Evolutionary conservation across 2,329 filamentous ascomycete species (phyloP).

Genomic region (Tolypocladium paradoxum): DNA sequence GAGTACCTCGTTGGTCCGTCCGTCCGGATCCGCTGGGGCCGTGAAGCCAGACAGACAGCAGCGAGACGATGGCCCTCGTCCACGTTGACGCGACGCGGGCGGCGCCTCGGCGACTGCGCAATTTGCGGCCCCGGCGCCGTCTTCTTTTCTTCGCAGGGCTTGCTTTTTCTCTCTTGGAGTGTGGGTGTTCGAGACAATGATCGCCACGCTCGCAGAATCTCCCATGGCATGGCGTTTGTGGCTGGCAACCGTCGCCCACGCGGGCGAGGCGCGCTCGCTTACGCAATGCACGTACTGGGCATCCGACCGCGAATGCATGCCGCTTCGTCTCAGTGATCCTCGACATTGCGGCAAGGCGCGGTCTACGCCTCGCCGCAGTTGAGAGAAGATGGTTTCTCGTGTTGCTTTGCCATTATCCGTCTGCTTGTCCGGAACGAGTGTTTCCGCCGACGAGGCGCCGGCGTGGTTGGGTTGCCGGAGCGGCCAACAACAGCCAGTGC

Average conservation of each 20-base stretch:
- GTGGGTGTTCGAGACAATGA: neutral
- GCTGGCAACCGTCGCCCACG: neutral
- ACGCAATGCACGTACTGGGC: neutral
- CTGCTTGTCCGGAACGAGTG: neutral
- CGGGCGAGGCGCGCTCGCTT: neutral
- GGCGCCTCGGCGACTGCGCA: neutral
- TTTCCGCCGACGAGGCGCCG: neutral
- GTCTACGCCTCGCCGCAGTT: neutral
- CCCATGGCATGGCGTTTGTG: neutral
- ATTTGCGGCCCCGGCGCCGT: neutral
- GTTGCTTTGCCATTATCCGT: neutral
- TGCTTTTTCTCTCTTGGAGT: neutral
- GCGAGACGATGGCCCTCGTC: neutral
- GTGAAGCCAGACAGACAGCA: neutral
- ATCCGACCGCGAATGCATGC: neutral
- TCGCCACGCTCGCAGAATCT: neutral
- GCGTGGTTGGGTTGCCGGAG: neutral
- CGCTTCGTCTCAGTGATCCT: neutral
- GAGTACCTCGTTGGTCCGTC: no score
- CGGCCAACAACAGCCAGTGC: neutral
- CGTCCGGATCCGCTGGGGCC: neutral
- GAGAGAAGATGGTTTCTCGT: neutral
- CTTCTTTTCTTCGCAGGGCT: neutral
- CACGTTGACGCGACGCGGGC: neutral
- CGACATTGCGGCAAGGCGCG: neutral